Evolutionary conservation across 805 yeast species (phyloP).

Genomic region (Saturnispora sanitii): DNA sequence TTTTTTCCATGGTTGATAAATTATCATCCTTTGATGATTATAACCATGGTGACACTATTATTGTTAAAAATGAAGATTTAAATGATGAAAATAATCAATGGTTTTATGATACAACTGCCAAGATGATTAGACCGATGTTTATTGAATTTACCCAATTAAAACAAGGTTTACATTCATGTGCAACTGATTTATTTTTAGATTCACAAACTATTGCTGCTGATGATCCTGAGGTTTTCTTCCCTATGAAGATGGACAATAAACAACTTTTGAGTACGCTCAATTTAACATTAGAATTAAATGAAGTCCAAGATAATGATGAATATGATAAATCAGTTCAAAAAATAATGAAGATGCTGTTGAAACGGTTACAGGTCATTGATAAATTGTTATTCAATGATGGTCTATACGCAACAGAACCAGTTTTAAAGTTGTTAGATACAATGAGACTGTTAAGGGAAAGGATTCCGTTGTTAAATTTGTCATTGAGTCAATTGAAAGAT

Average conservation of each 20-base stretch:
- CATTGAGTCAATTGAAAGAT: slow-evolving; percentile 52
- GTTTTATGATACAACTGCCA: slow-evolving; percentile 28
- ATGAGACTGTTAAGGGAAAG: slow-evolving; percentile 30
- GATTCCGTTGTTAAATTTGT: slow-evolving; percentile 27
- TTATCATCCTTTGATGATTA: slow-evolving; percentile 14
- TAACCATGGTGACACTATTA: slow-evolving; percentile 15
- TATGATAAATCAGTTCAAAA: slow-evolving; percentile 27
- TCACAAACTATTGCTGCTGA: slow-evolving; percentile 59
- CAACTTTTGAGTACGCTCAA: slow-evolving; percentile 23
- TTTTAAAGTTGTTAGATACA: slow-evolving; percentile 28
- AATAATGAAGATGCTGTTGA: slow-evolving; percentile 38
- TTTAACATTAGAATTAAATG: slow-evolving; percentile 27
- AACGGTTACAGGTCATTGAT: slow-evolving; percentile 33
- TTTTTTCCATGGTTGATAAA: slow-evolving; percentile 31
- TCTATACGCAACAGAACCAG: slow-evolving; percentile 22
- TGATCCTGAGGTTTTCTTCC: slow-evolving; percentile 62
- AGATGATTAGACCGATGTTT: slow-evolving; percentile 34
- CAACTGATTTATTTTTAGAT: slow-evolving; percentile 51
- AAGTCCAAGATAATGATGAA: slow-evolving; percentile 21
- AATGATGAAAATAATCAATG: slow-evolving; percentile 13
- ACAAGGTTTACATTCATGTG: slow-evolving; percentile 57
- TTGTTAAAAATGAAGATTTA: slow-evolving; percentile 4
- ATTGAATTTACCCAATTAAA: slow-evolving; percentile 69
- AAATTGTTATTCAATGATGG: slow-evolving; percentile 28
- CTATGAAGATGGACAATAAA: slow-evolving; percentile 38